Evolutionary conservation across 345 rosid species (phyloP).

Genomic region (Lepidium aucheri): DNA sequence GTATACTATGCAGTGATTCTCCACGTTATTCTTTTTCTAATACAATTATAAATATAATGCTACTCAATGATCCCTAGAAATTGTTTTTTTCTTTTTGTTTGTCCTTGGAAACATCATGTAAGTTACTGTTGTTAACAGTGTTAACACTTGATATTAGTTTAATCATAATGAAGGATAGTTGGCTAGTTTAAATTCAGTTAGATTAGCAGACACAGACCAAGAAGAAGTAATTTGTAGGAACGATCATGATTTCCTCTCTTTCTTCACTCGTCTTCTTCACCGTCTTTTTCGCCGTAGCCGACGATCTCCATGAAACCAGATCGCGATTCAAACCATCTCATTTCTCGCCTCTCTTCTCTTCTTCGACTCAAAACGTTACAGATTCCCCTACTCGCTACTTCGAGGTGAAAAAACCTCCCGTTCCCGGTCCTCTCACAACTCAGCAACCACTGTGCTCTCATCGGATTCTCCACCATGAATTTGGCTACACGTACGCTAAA

Average conservation of each 20-base stretch:
- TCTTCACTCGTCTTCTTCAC: constrained; percentile 23
- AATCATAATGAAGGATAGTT: background rate
- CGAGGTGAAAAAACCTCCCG: constrained; percentile 64
- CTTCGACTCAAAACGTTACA: constrained; percentile 4
- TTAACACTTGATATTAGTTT: background rate
- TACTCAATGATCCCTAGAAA: too few relatives aligned
- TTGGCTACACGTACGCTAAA: constrained; percentile 55
- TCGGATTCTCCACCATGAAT: constrained; percentile 59
- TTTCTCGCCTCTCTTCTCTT: constrained; percentile 26
- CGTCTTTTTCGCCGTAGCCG: constrained; percentile 31
- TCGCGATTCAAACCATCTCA: constrained; percentile 26
- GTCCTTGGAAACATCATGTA: background rate
- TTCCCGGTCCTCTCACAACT: constrained; percentile 24
- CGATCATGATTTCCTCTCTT: constrained; percentile 37
- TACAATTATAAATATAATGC: too few relatives aligned
- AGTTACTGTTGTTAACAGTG: background rate
- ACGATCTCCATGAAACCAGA: constrained; percentile 38
- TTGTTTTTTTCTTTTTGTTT: too few relatives aligned
- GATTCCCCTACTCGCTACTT: constrained; percentile 50
- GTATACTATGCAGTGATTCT: too few relatives aligned
- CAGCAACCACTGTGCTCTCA: constrained; percentile 40
- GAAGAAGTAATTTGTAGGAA: background rate
- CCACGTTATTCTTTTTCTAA: too few relatives aligned
- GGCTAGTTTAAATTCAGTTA: background rate
- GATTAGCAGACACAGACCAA: constrained; percentile 3